Conservation (phyloP, 352 stramenopile species). For the Ochromonadaceae sp. region DNA sequence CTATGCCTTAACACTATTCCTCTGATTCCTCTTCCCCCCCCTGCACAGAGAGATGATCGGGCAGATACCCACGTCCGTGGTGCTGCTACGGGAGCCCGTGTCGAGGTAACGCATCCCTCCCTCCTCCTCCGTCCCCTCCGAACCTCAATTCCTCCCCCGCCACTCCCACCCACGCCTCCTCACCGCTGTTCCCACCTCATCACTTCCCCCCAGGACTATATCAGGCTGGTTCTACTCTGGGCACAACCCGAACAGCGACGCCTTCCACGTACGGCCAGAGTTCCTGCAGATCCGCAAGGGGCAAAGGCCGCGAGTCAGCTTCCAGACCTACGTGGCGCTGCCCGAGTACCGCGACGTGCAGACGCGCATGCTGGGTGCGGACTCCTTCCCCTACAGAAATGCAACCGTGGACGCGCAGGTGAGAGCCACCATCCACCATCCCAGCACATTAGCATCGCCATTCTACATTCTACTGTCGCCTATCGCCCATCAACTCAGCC, state of each 20-base stretch:
- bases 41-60: slow-evolving; percentile 15
- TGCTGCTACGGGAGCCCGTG: slow-evolving; percentile 13
- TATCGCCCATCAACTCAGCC: neutral
- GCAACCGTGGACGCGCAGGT: neutral
- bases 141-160: neutral
- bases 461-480: neutral
- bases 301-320: slow-evolving; percentile 2
- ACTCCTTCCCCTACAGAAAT: slow-evolving; percentile 19
- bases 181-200: neutral
- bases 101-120: neutral
- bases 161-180: no score
- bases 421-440: neutral
- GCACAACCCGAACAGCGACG: slow-evolving; percentile 17
- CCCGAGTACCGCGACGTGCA: slow-evolving; percentile 17
- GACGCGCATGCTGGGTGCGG: slow-evolving; percentile 19
- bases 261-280: slow-evolving; percentile 16
- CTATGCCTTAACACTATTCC: neutral
- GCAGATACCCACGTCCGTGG: slow-evolving; percentile 2
- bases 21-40: neutral
- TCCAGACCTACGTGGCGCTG: slow-evolving; percentile 17
- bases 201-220: neutral
- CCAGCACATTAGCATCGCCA: neutral
- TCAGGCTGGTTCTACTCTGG: slow-evolving; percentile 16
- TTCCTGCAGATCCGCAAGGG: neutral
- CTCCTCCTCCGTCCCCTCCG: neutral